These are phyloP conservation scores for Alternaria dauci DNA, from an alignment of 2,329 filamentous ascomycete genomes.

Conservation along the genomic window DNA sequence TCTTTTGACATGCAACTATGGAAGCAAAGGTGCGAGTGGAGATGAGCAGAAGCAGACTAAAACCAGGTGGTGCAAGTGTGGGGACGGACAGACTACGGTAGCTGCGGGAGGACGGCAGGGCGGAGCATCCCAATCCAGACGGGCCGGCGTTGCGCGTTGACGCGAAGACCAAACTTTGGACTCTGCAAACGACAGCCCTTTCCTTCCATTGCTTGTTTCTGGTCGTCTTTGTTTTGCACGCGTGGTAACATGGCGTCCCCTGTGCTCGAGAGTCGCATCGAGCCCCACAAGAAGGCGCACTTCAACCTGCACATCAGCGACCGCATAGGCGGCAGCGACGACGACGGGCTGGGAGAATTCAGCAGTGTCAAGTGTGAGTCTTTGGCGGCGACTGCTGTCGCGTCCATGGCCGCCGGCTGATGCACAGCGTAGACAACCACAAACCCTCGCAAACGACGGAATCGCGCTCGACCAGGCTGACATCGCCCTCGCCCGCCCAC, in stretches of 20 bases:
- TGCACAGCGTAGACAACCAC: conserved; percentile 52
- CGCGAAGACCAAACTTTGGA: conserved; percentile 1
- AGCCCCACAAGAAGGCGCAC: conserved; percentile 51
- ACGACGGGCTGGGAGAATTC: conserved; percentile 26
- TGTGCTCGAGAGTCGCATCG: conserved; percentile 45
- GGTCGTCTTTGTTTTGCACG: not conserved
- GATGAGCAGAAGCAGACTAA: not conserved
- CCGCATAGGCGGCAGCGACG: conserved; percentile 37
- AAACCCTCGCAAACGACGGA: conserved; percentile 51
- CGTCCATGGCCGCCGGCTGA: conserved; percentile 21
- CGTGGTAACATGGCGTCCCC: conserved; percentile 47
- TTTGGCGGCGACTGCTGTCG: not conserved
- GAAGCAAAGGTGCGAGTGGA: not conserved
- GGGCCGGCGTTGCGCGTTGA: conserved; percentile 7
- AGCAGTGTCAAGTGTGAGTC: conserved; percentile 48
- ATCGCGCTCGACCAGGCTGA: conserved; percentile 40
- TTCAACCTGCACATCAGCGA: conserved; percentile 50
- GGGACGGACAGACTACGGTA: conserved; percentile 9
- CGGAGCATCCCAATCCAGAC: conserved; percentile 13
- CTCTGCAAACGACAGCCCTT: conserved; percentile 10
- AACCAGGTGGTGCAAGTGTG: conserved; percentile 5
- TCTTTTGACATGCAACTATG: not conserved
- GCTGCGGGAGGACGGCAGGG: conserved; percentile 16
- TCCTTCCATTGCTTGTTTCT: not conserved
- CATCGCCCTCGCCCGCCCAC: conserved; percentile 31